A percentile compares a stretch with the other conserved stretches of the same genome.
These are phyloP conservation scores for Neoascochyta sp. DNA, from an alignment of 2,329 filamentous ascomycete species.

Conservation along the genomic window DNA sequence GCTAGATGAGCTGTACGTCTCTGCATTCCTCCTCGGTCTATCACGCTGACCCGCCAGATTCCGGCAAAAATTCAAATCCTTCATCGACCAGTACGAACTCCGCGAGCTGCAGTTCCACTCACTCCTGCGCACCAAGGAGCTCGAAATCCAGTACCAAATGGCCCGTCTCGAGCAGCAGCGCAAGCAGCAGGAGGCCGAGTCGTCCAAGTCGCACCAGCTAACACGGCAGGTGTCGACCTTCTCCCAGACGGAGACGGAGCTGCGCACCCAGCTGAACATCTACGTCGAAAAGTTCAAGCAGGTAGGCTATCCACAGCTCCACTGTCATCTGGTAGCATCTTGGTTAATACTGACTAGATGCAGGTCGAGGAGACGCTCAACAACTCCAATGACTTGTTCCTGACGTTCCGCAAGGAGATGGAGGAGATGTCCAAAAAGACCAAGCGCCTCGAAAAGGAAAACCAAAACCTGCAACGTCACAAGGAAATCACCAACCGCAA, in stretches of 20 bases:
- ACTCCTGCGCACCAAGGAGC: conserved; percentile 86
- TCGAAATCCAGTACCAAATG: conserved; percentile 89
- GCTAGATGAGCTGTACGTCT: conserved; percentile 76
- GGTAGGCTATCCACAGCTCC: conserved; percentile 51
- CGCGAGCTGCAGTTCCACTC: conserved; percentile 93
- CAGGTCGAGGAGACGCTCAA: conserved; percentile 98
- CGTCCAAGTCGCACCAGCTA: conserved; percentile 74
- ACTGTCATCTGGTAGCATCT: conserved; percentile 27
- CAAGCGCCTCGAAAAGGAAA: conserved; percentile 94
- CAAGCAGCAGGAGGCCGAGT: conserved; percentile 80
- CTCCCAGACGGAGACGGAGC: conserved; percentile 90
- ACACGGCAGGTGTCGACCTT: conserved; percentile 92
- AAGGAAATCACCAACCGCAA: conserved; percentile 92
- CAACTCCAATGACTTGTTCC: conserved; percentile 94
- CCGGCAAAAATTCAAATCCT: conserved; percentile 82
- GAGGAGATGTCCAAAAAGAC: conserved; percentile 99
- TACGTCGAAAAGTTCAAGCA: conserved; percentile 99
- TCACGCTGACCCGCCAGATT: conserved; percentile 41
- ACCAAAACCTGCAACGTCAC: conserved; percentile 83
- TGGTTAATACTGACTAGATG: conserved; percentile 50
- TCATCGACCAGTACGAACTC: conserved; percentile 94
- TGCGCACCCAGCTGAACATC: conserved; percentile 92
- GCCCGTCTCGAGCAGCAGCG: conserved; percentile 86
- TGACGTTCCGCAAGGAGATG: conserved; percentile 98
- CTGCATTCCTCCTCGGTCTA: no score